Conservation (phyloP, 108 stramenopile species). For the Craspedostauros australis region DNA sequence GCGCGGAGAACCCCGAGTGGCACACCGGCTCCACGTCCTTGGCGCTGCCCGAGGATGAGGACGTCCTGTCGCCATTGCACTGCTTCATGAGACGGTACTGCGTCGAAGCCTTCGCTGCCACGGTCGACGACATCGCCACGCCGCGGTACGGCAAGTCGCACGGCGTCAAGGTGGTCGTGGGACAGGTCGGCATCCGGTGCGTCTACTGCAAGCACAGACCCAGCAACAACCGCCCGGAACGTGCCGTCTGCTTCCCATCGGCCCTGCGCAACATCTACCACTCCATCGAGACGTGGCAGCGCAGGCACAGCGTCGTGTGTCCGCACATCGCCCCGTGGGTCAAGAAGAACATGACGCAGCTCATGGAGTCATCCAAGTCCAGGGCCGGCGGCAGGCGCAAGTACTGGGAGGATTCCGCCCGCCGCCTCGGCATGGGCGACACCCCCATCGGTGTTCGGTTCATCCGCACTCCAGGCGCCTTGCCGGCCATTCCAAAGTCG, state of each 20-base stretch:
- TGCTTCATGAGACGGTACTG: conserved; percentile 75
- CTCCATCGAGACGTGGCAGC: conserved; percentile 58
- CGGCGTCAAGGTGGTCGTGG: conserved; percentile 31
- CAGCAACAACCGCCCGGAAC: conserved; percentile 19
- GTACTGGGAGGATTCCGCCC: conserved; percentile 75
- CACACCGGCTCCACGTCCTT: conserved; percentile 29
- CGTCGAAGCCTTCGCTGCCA: conserved; percentile 67
- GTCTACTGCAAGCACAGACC: conserved; percentile 40
- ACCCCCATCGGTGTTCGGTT: conserved; percentile 71
- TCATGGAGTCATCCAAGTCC: conserved; percentile 36
- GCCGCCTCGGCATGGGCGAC: conserved; percentile 60
- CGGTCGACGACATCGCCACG: conserved; percentile 52
- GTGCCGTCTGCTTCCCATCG: conserved; percentile 43
- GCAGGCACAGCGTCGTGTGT: conserved; percentile 41
- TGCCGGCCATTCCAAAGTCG: too few species aligned
- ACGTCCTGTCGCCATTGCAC: conserved; percentile 66
- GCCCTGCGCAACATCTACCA: conserved; percentile 45
- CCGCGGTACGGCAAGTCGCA: conserved; percentile 62
- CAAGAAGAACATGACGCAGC: conserved; percentile 20
- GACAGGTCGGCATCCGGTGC: conserved; percentile 51
- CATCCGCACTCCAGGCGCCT: conserved; percentile 24
- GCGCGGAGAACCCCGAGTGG: too few species aligned
- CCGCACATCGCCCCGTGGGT: conserved; percentile 37
- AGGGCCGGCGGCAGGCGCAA: conserved; percentile 63
- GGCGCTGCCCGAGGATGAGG: conserved; percentile 50